Percentiles rank a stretch among this genome's conserved stretches.
Evolutionary conservation across 2,329 filamentous ascomycete genomes (phyloP).

Genomic region (Bipolaris cookei): DNA sequence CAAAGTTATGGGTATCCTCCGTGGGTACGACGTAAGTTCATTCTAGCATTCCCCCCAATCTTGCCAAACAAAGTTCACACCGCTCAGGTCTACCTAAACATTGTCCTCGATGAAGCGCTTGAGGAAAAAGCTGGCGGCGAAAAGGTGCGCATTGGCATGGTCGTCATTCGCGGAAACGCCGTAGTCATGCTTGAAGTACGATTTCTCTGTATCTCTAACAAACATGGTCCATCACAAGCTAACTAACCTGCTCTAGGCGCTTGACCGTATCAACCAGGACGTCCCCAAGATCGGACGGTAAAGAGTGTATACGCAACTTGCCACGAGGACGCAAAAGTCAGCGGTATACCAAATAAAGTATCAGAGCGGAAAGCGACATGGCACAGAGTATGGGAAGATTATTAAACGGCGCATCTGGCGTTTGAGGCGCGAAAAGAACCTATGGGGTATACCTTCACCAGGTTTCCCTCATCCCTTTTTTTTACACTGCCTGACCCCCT

Average conservation of each 20-base stretch:
- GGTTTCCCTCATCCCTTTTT: not conserved
- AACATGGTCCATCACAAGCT: conserved; percentile 7
- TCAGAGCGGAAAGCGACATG: conserved; percentile 8
- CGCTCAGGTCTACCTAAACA: conserved; percentile 90
- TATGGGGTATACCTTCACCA: conserved; percentile 31
- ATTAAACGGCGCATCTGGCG: conserved; percentile 26
- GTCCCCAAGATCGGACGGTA: conserved; percentile 44
- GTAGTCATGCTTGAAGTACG: conserved; percentile 91
- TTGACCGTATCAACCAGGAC: conserved; percentile 48
- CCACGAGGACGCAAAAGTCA: not conserved
- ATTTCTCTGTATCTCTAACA: not conserved
- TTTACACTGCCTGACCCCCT: not conserved
- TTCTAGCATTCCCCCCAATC: not conserved
- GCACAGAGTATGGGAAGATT: conserved; percentile 10
- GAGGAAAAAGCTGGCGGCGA: conserved; percentile 93
- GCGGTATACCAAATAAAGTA: not conserved
- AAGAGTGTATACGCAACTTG: conserved; percentile 13
- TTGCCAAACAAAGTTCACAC: conserved; percentile 3
- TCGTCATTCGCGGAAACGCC: conserved; percentile 96
- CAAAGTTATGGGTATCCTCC: conserved; percentile 92
- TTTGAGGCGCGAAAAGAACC: conserved; percentile 28
- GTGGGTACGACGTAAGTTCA: conserved; percentile 87
- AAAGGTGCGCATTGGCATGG: conserved; percentile 90
- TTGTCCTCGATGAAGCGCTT: conserved; percentile 94
- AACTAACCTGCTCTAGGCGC: conserved; percentile 28